Base-by-base conservation (phyloP, 2,329 filamentous ascomycete genomes). In the Ascosphaera aggregata region DNA sequence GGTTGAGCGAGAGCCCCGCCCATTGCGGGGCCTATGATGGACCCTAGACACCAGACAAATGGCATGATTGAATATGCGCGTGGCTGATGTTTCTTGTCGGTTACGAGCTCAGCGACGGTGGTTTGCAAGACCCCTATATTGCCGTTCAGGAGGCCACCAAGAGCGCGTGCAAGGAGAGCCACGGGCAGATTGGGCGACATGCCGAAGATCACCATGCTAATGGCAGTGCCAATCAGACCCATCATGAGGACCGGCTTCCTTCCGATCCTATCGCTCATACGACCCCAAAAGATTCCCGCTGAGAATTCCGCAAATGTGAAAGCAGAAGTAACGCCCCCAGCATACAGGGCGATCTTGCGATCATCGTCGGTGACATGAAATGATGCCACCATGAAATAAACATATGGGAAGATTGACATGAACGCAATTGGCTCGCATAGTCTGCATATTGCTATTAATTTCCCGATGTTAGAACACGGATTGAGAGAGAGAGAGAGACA, bases 361-460 rank as follows among this genome's bases (percentile, higher is more conserved):
- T 78, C 65, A 52, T 84, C 73, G 36, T 80, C 66, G 44, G 84
- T 80, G 53, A 93, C 76, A 51, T 80, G 66, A 59, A 95, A 95
- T 44, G 84, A 82, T 50, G 84, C 68, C 48, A 95, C 78, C 89
- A 98, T 95, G 64, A 80, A 86, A 63, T 93, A 95, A 49, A 92
- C 84, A 58, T 95, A 98, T 1, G 89, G 89, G 55, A 98, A 95
- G 49, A 95, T 94, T 40, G 85, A 94, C 82, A 94, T 95, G 66
- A 98, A 95, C 4, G 89, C 89, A 57, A 98, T 95, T 39, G 89
- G 89, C 56, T 98, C 89, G 65, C 84, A 94, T 63, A 98, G 86
- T 53, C 89, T 77, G 61, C 85, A 93, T 52, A 93, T 67, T 36
- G 84, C 85, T 91, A 17, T n/a, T n/a, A n/a, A n/a, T 13, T 36